phyloP scores from a whole-genome alignment of 805 yeast genomes.

The Monosporozyma aerobia region DNA sequence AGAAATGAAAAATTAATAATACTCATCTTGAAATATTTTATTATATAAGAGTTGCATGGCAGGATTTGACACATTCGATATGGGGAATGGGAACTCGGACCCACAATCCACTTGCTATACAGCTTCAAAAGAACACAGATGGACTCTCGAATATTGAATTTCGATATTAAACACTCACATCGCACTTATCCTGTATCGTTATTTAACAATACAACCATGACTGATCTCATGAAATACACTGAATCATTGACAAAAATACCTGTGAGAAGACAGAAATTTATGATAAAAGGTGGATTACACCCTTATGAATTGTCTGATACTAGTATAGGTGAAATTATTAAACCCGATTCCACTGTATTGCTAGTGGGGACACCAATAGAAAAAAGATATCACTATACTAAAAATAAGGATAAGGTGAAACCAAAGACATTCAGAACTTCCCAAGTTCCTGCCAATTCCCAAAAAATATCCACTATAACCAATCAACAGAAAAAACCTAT shows the following conservation, averaged over 20 bases:
- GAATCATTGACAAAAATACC: constrained; percentile 71
- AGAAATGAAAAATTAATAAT: not conserved
- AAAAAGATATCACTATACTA: not conserved
- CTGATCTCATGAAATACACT: constrained; percentile 57
- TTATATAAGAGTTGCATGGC: not conserved
- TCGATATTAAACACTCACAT: constrained; percentile 54
- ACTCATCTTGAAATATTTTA: not conserved
- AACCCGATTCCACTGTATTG: constrained; percentile 63
- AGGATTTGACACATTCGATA: not conserved
- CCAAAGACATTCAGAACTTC: not conserved
- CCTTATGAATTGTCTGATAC: constrained; percentile 46
- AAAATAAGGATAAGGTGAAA: not conserved
- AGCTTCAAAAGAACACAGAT: not conserved
- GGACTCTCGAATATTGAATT: not conserved
- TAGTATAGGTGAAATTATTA: constrained; percentile 39
- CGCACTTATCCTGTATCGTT: constrained; percentile 43
- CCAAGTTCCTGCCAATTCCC: not conserved
- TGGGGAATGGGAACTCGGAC: not conserved
- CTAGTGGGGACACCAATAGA: constrained; percentile 74
- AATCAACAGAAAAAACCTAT: constrained; percentile 41
- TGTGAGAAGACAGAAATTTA: constrained; percentile 74
- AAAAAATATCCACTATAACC: not conserved
- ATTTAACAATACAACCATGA: constrained; percentile 29
- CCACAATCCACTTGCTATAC: not conserved
- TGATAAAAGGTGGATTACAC: constrained; percentile 75